Conservation (phyloP, 2,329 filamentous ascomycete genomes). For the Capronia americana region DNA sequence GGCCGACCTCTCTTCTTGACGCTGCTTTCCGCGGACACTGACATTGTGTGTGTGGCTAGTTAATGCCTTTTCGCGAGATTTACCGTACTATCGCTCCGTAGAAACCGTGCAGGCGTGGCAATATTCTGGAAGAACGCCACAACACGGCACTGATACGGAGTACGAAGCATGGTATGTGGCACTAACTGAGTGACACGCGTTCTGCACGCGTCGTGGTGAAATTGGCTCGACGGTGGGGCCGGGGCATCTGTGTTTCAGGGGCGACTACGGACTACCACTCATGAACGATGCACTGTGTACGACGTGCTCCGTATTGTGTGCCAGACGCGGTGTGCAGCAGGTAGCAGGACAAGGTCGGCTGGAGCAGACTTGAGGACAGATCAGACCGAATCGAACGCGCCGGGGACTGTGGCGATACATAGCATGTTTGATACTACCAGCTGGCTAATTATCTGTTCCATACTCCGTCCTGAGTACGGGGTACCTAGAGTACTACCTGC, state of each 20-base stretch:
- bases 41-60: neutral
- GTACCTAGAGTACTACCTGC: too few species aligned
- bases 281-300: neutral
- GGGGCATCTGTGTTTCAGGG: neutral
- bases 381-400: neutral
- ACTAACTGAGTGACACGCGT: neutral
- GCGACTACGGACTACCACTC: neutral
- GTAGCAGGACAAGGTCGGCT: neutral
- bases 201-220: constrained; percentile 3
- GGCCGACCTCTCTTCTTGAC: constrained; percentile 34
- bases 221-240: neutral
- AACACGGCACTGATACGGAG: neutral
- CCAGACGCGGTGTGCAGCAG: neutral
- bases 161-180: neutral
- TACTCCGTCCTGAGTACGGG: neutral
- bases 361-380: too few species aligned
- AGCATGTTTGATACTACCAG: neutral
- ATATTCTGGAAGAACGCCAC: constrained; percentile 8
- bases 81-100: too few species aligned
- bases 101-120: neutral
- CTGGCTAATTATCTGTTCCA: neutral
- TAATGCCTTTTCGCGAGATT: too few species aligned
- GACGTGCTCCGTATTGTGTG: neutral
- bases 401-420: too few species aligned
- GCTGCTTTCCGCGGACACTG: constrained; percentile 24